phyloP scores from a whole-genome alignment of 176 grass and related monocot species.

The Melocanna baccifera region DNA sequence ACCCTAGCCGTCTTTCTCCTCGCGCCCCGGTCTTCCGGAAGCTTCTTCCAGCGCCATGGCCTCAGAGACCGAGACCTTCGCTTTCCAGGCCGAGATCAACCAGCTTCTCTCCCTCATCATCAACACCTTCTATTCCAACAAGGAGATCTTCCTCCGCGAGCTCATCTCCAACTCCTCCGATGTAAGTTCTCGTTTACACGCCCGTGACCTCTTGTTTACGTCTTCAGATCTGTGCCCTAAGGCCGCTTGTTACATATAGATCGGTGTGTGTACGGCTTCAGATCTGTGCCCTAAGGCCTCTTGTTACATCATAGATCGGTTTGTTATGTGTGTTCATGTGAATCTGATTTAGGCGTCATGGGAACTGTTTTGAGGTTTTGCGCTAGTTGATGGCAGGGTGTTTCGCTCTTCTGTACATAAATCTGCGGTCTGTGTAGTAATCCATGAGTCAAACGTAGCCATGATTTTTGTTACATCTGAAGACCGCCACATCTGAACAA shows the following conservation, averaged over 20 bases:
- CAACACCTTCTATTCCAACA: constrained; percentile 99
- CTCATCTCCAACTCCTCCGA: constrained; percentile 88
- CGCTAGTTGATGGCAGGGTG: not conserved
- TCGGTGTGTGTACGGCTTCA: not conserved
- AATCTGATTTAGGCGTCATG: not conserved
- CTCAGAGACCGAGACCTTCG: constrained; percentile 85
- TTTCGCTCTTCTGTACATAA: not conserved
- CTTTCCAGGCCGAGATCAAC: constrained; percentile 98
- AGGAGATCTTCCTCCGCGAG: constrained; percentile 98
- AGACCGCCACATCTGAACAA: not conserved
- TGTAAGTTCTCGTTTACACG: constrained; percentile 19
- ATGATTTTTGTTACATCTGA: not conserved
- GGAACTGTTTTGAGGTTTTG: not conserved
- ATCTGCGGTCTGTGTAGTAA: not conserved
- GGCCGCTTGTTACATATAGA: not conserved
- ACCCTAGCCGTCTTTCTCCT: constrained; percentile 10
- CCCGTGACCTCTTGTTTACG: not conserved
- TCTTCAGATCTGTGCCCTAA: not conserved
- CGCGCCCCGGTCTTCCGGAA: not conserved
- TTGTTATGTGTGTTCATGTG: not conserved
- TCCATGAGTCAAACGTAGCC: not conserved
- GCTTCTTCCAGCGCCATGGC: constrained; percentile 43
- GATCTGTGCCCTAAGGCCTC: not conserved
- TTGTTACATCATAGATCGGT: not conserved
- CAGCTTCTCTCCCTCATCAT: constrained; percentile 91